Base-by-base conservation (phyloP, 768 basidiomycete genomes). In the Calocybe gangraenosa region DNA sequence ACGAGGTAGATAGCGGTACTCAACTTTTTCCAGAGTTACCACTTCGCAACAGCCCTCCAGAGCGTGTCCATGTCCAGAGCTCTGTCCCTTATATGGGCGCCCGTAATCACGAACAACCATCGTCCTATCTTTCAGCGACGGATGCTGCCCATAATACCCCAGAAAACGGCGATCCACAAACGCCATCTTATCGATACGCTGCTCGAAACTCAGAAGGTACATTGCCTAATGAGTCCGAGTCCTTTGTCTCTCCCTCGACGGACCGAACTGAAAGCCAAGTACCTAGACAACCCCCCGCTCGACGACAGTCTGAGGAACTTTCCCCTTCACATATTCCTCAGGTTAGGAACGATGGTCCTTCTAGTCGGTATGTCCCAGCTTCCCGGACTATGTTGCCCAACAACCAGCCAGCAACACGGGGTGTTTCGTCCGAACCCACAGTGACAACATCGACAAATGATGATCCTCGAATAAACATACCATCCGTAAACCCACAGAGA, bases 11-110 rank as follows among this genome's bases (percentile, higher is more conserved):
- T 13, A 37, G 25, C 20, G 28, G 46, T 8, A 25, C 43, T 18
- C 53, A 43, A 3, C 44, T 57, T 40, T 54, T 49, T 33, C 39
- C 53, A 7, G 49, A 51, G 44, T 2, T 53, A 21, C 48, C 53
- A 20, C 44, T 57, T 37, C 55, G 50, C 14, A 55, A 36, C 41
- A 57, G 55, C 18, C 52, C 52, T 15, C 55, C 55, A 34, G 47
- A 58, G 33, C 45, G 49, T 20, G 37, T 44, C 1, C 40, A 33
- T 17, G 33, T 43, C 37, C 25, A 20, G 19, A 14, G 9, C 32
- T 33, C 46, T 23, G 35, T 34, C 7, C 13, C 31, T 7, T 43
- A 46, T 37, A 42, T 15, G 5, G 48, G 31, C 15, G 36, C 44
- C 2, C n/a, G 33, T 3, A 37, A 21, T 37, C 37, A 20, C 11